Percentiles rank a stretch among this genome's conserved stretches.
These are phyloP conservation scores for Paralagenidium karlingii DNA, from an alignment of 352 stramenopile genomes.

Conservation along the genomic window DNA sequence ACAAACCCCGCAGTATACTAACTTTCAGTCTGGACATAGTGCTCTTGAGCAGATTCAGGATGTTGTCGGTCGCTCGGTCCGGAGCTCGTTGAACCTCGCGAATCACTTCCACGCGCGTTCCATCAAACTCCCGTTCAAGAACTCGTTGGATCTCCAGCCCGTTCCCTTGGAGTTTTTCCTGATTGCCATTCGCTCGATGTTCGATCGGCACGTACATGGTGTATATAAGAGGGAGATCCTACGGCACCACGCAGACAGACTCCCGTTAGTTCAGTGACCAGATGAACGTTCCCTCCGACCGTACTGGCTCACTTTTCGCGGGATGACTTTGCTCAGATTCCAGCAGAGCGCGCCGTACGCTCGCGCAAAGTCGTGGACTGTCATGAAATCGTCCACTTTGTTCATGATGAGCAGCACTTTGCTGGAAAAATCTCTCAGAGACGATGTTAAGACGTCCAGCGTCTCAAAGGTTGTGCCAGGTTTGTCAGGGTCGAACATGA, in stretches of 20 bases:
- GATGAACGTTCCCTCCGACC: neutral
- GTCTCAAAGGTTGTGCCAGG: slow-evolving; percentile 82
- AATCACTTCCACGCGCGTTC: slow-evolving; percentile 72
- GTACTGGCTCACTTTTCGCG: slow-evolving; percentile 25
- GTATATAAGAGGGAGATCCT: slow-evolving; percentile 79
- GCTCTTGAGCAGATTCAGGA: slow-evolving; percentile 70
- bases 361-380: slow-evolving; percentile 77
- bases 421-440: slow-evolving; percentile 55
- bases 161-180: slow-evolving; percentile 1
- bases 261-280: too few relatives aligned
- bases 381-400: slow-evolving; percentile 83
- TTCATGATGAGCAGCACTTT: slow-evolving; percentile 81
- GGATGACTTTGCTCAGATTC: slow-evolving; percentile 83
- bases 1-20: neutral
- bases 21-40: slow-evolving; percentile 61
- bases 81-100: slow-evolving; percentile 68
- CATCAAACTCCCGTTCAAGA: slow-evolving; percentile 79
- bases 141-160: slow-evolving; percentile 43
- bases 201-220: slow-evolving; percentile 80
- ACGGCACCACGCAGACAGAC: slow-evolving; percentile 1
- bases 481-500: slow-evolving; percentile 86
- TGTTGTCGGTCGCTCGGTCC: slow-evolving; percentile 72
- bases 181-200: slow-evolving; percentile 11
- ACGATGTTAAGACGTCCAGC: slow-evolving; percentile 74
- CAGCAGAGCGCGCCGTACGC: slow-evolving; percentile 79